Conservation (phyloP, 1,284 basidiomycete genomes). For the Gymnopus androsaceus region DNA sequence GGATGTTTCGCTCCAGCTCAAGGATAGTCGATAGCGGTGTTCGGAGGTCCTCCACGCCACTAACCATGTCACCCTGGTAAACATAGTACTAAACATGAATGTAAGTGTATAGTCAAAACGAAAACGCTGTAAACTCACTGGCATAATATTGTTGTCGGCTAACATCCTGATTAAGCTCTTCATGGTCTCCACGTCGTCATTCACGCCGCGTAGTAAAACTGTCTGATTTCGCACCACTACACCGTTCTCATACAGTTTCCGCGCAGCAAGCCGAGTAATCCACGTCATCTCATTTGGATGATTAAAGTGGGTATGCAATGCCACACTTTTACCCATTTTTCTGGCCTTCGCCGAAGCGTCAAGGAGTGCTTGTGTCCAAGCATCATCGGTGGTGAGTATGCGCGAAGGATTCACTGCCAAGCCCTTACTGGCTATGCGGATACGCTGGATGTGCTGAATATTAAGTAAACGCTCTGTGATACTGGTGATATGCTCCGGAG, state of each 20-base stretch:
- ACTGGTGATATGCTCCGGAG: neutral
- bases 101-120: neutral
- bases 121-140: neutral
- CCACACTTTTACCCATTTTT: neutral
- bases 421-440: neutral
- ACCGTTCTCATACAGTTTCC: neutral
- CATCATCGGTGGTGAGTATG: neutral
- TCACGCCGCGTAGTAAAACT: neutral
- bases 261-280: neutral
- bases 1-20: neutral
- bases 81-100: neutral
- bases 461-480: neutral
- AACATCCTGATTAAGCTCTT: neutral
- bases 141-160: slow-evolving; percentile 1
- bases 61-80: slow-evolving; percentile 2
- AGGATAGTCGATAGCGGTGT: slow-evolving; percentile 1
- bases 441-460: neutral
- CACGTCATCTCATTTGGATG: neutral
- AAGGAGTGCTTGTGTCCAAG: neutral
- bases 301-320: slow-evolving; percentile 6
- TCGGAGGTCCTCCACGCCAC: neutral
- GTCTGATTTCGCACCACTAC: neutral
- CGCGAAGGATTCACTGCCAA: neutral
- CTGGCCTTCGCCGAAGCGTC: neutral
- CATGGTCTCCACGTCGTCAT: slow-evolving; percentile 1